Conservation (phyloP, 2,329 filamentous ascomycete genomes). For the Fusarium protoensiforme region DNA sequence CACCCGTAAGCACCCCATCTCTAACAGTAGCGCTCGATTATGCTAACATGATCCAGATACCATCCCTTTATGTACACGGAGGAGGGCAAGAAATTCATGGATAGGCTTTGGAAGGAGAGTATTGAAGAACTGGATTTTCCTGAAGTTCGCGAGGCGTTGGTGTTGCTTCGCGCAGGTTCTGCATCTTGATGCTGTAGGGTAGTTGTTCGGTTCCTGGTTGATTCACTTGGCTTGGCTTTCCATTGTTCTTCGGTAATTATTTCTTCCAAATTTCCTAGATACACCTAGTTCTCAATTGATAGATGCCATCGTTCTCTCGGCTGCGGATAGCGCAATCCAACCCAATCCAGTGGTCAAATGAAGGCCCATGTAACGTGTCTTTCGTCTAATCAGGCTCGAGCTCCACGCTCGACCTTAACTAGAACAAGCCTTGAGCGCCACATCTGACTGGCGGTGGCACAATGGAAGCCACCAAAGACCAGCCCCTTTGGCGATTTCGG, state of each 20-base stretch:
- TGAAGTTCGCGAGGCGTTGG: not conserved
- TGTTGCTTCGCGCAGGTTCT: not conserved
- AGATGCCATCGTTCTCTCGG: rapidly evolving
- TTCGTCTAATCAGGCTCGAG: too few relatives aligned
- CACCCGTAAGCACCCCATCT: slow-evolving; percentile 6
- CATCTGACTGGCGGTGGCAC: not conserved
- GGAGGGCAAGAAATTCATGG: not conserved
- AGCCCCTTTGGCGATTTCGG: not conserved
- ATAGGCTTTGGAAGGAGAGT: slow-evolving; percentile 16
- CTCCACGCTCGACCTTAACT: not conserved
- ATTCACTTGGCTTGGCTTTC: not conserved
- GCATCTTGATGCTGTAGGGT: not conserved
- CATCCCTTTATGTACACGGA: slow-evolving; percentile 6
- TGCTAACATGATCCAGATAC: not conserved
- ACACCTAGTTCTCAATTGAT: not conserved
- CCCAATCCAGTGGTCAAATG: not conserved
- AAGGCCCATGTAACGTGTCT: not conserved
- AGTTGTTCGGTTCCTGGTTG: not conserved
- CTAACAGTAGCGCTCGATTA: not conserved
- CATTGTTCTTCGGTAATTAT: not conserved
- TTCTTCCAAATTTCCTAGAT: not conserved
- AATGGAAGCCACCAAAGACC: not conserved
- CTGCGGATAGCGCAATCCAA: not conserved
- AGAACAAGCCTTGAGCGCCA: not conserved
- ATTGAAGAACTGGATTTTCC: slow-evolving; percentile 11